Conservation (phyloP, 257 asterid genomes). For the Verbascum thapsus region DNA sequence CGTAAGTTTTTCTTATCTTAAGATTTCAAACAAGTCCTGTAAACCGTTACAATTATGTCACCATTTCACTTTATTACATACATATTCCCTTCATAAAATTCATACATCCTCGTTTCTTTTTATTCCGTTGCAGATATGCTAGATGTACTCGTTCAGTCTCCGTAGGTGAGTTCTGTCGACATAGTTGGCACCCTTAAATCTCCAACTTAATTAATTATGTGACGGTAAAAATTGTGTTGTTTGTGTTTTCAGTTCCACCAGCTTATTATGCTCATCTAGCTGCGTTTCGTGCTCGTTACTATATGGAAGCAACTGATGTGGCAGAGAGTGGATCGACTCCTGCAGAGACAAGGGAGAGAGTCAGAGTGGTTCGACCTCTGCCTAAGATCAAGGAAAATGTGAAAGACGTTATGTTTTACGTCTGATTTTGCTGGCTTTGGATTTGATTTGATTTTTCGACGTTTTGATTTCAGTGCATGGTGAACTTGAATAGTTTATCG, state of each 20-base stretch:
- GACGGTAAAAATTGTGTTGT: not conserved
- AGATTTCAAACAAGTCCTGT: too few species aligned
- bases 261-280: conserved; percentile 85
- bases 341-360: conserved; percentile 42
- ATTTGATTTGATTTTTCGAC: too few species aligned
- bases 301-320: conserved; percentile 42
- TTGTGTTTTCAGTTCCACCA: conserved; percentile 75
- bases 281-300: conserved; percentile 78
- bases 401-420: conserved; percentile 71
- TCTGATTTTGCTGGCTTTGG: conserved; percentile 33
- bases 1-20: conserved; percentile 41
- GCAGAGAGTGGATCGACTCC: conserved; percentile 51
- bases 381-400: conserved; percentile 55
- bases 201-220: not conserved
- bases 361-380: conserved; percentile 31
- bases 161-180: conserved; percentile 47
- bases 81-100: too few species aligned
- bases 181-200: not conserved
- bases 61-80: too few species aligned
- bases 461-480: too few species aligned
- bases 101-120: not conserved
- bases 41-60: too few species aligned
- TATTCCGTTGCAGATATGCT: conserved; percentile 71
- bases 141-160: conserved; percentile 81
- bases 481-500: too few species aligned